These are phyloP conservation scores for Onygena corvina DNA, from an alignment of 2,329 filamentous ascomycete genomes.

Conservation along the genomic window DNA sequence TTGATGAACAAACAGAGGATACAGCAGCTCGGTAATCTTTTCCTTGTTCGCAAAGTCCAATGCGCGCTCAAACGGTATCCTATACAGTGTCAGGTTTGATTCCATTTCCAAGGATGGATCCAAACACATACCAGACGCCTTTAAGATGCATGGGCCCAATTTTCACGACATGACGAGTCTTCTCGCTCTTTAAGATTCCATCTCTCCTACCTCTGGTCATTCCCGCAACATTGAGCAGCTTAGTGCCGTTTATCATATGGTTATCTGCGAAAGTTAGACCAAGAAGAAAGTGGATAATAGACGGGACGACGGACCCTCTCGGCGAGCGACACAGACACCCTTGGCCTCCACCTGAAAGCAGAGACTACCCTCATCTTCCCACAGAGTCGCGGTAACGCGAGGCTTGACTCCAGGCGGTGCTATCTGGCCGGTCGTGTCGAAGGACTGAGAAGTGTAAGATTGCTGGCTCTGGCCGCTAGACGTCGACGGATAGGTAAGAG, in stretches of 20 bases:
- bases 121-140: constrained; percentile 65
- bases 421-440: constrained; percentile 83
- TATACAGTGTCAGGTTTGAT: constrained; percentile 28
- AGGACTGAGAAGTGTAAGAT: constrained; percentile 42
- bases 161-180: constrained; percentile 91
- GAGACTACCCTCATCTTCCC: constrained; percentile 95
- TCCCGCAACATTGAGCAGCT: constrained; percentile 88
- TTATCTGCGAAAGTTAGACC: constrained; percentile 52
- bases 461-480: constrained; percentile 31
- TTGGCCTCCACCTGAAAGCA: constrained; percentile 97
- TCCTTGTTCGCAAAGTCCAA: constrained; percentile 98
- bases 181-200: constrained; percentile 95
- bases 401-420: constrained; percentile 93
- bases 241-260: constrained; percentile 98
- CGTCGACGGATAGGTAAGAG: constrained; percentile 31
- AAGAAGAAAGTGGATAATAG: neutral
- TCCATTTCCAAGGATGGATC: no score
- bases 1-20: constrained; percentile 94
- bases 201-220: constrained; percentile 95
- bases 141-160: constrained; percentile 99
- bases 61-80: constrained; percentile 97
- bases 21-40: constrained; percentile 91
- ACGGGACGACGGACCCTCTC: constrained; percentile 63
- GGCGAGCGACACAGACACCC: constrained; percentile 84
- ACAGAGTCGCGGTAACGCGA: constrained; percentile 85